Conservation (phyloP, 257 asterid species). For the Gynochthodes officinalis region DNA sequence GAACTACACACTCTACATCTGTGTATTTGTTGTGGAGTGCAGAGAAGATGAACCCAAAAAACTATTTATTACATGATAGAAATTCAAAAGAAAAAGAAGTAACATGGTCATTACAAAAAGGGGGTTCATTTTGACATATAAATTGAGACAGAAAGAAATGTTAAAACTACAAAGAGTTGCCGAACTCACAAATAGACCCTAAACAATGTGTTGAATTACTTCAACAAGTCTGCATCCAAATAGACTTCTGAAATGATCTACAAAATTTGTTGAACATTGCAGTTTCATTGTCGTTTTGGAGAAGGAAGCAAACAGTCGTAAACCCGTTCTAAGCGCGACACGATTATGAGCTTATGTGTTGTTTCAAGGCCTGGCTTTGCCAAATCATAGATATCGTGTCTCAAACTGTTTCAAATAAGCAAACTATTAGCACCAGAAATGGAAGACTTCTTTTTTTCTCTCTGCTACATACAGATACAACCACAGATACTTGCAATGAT, state of each 20-base stretch:
- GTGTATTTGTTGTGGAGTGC: too few species aligned
- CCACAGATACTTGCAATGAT: neutral
- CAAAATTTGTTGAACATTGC: neutral
- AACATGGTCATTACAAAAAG: too few species aligned
- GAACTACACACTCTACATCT: too few species aligned
- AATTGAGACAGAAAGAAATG: too few species aligned
- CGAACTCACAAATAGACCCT: neutral
- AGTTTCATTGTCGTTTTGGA: constrained; percentile 37
- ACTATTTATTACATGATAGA: too few species aligned
- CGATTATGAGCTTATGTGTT: constrained; percentile 50
- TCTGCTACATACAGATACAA: neutral
- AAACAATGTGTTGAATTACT: neutral
- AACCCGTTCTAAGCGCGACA: constrained; percentile 67
- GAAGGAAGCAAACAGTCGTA: constrained; percentile 95
- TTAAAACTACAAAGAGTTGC: too few species aligned
- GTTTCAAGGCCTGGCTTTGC: constrained; percentile 70
- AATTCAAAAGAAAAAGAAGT: too few species aligned
- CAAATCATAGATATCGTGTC: constrained; percentile 76
- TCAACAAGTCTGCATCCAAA: constrained; percentile 2
- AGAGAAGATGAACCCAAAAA: too few species aligned
- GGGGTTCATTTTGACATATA: too few species aligned
- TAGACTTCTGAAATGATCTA: neutral
- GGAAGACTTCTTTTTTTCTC: neutral
- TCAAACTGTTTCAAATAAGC: constrained; percentile 49
- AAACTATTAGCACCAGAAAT: neutral